These are phyloP conservation scores for Ogataea pini DNA, from an alignment of 805 yeast genomes.

Conservation along the genomic window DNA sequence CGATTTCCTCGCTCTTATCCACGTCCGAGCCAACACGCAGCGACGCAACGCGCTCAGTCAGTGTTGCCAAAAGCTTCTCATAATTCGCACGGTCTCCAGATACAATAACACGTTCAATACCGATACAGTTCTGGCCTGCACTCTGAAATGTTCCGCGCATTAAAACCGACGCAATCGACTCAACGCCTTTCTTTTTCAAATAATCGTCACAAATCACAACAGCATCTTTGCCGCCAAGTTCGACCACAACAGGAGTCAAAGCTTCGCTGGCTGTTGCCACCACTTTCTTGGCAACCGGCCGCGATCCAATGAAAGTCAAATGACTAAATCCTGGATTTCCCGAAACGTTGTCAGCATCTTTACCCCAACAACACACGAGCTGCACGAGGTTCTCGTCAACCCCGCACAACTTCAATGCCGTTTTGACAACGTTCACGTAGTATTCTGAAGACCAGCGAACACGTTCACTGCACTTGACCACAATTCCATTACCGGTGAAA, in stretches of 20 bases:
- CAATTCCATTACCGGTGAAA: slow-evolving; percentile 88
- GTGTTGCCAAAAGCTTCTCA: slow-evolving; percentile 55
- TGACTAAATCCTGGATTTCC: slow-evolving; percentile 82
- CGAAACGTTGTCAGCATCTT: slow-evolving; percentile 85
- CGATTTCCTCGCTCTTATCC: slow-evolving; percentile 87
- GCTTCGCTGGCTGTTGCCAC: slow-evolving; percentile 78
- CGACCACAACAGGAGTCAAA: slow-evolving; percentile 94
- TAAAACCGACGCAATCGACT: slow-evolving; percentile 69
- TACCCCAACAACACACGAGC: slow-evolving; percentile 78
- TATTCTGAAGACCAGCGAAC: slow-evolving; percentile 92
- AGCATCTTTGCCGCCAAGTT: slow-evolving; percentile 96
- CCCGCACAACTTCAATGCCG: slow-evolving; percentile 72
- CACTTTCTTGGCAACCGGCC: slow-evolving; percentile 89
- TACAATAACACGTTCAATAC: slow-evolving; percentile 91
- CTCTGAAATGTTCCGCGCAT: slow-evolving; percentile 97
- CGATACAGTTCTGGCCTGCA: slow-evolving; percentile 97
- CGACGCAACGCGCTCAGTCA: slow-evolving; percentile 56
- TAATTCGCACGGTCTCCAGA: slow-evolving; percentile 61
- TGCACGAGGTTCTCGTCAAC: slow-evolving; percentile 84
- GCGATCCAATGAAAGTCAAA: slow-evolving; percentile 94
- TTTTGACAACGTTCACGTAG: slow-evolving; percentile 69
- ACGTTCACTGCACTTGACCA: slow-evolving; percentile 92
- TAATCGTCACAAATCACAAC: slow-evolving; percentile 83
- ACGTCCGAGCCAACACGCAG: slow-evolving; percentile 87
- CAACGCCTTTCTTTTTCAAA: slow-evolving; percentile 45